phyloP scores from a whole-genome alignment of 2,329 filamentous ascomycete genomes.

The Penicillium sp. region DNA sequence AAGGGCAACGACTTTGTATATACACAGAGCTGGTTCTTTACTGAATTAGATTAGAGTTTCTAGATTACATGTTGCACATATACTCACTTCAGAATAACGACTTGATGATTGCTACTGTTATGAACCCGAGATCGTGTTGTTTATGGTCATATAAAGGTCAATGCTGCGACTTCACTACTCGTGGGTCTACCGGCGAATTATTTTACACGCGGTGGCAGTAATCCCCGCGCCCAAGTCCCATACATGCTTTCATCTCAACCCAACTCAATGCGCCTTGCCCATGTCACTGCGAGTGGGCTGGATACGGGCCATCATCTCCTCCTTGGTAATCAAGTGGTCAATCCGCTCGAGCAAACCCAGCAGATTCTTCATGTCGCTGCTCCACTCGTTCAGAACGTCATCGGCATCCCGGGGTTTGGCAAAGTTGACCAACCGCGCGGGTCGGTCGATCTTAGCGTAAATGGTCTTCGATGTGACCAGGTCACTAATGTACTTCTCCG shows the following conservation, averaged over 20 bases:
- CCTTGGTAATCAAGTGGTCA: slow-evolving; percentile 97
- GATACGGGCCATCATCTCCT: slow-evolving; percentile 99
- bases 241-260: background rate
- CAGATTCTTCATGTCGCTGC: slow-evolving; percentile 93
- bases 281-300: slow-evolving; percentile 57
- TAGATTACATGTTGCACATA: background rate
- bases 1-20: slow-evolving; percentile 9
- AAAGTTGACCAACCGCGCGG: slow-evolving; percentile 87
- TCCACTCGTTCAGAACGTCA: slow-evolving; percentile 97
- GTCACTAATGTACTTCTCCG: slow-evolving; percentile 98
- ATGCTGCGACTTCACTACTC: slow-evolving; percentile 9
- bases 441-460: slow-evolving; percentile 94
- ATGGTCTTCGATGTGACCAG: slow-evolving; percentile 97
- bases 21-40: slow-evolving; percentile 7
- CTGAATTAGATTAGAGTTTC: slow-evolving; percentile 9
- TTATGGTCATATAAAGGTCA: slow-evolving; percentile 4
- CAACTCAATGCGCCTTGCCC: slow-evolving; percentile 36
- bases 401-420: slow-evolving; percentile 92
- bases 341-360: slow-evolving; percentile 83
- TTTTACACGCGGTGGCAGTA: slow-evolving; percentile 29
- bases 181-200: slow-evolving; percentile 30
- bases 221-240: slow-evolving; percentile 10
- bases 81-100: background rate
- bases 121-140: background rate
- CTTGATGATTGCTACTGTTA: background rate